Conservation (phyloP, 345 rosid genomes). For the Gossypioides kirkii region DNA sequence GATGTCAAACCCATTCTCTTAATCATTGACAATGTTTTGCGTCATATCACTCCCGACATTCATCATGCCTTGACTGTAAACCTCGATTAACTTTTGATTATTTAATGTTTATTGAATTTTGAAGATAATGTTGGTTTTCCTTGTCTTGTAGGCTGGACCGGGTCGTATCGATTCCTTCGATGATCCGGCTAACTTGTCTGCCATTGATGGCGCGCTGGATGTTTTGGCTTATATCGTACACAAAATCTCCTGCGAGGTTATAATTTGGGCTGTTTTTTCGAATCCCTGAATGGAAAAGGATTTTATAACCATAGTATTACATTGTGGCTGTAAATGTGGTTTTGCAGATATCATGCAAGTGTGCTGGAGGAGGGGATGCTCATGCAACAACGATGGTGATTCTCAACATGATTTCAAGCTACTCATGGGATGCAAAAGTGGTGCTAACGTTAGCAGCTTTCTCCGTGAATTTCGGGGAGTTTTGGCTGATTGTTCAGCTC, state of each 20-base stretch:
- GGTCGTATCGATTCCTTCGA: conserved; percentile 16
- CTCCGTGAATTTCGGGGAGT: conserved; percentile 40
- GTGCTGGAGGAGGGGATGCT: conserved; percentile 42
- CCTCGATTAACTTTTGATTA: neutral
- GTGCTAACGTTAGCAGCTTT: conserved; percentile 46
- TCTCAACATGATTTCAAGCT: conserved; percentile 33
- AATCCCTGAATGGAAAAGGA: too few species aligned
- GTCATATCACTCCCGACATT: conserved; percentile 29
- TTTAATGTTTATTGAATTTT: neutral
- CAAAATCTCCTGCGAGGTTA: conserved; percentile 45
- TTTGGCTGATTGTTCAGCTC: conserved; percentile 32
- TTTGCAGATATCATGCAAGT: conserved; percentile 41
- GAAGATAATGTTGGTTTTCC: neutral
- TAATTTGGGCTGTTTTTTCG: too few species aligned
- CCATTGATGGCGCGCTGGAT: conserved; percentile 30
- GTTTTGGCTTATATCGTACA: conserved; percentile 28
- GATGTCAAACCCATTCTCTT: conserved; percentile 32
- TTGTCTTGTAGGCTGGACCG: conserved; percentile 20
- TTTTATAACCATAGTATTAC: too few species aligned
- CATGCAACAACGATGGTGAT: conserved; percentile 37
- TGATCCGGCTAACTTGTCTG: conserved; percentile 9
- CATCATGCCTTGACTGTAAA: conserved; percentile 28
- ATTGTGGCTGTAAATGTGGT: neutral
- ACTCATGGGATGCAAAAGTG: conserved; percentile 47
- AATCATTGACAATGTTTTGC: conserved; percentile 33